Percentiles rank a stretch among this genome's conserved stretches.
Conservation (phyloP, 352 stramenopile species). For the Pythium aquatile region DNA sequence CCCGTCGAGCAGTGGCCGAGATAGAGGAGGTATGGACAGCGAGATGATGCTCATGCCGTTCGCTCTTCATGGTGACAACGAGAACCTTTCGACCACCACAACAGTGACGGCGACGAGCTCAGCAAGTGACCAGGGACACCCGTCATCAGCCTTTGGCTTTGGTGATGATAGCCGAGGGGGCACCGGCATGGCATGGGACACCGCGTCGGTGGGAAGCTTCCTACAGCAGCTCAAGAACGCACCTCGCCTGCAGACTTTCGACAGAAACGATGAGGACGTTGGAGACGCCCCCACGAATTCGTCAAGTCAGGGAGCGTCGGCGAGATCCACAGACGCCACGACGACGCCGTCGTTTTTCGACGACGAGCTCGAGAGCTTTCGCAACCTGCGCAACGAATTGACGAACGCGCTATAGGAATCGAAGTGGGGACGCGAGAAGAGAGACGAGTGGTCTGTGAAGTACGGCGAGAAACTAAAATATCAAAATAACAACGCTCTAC, state of each 20-base stretch:
- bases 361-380: constrained; percentile 76
- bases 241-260: constrained; percentile 44
- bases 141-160: constrained; percentile 15
- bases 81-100: constrained; percentile 36
- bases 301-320: background rate
- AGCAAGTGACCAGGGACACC: constrained; percentile 22
- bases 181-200: constrained; percentile 35
- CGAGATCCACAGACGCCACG: background rate
- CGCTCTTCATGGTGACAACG: constrained; percentile 43
- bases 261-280: background rate
- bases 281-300: background rate
- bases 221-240: constrained; percentile 80
- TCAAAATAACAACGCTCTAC: background rate
- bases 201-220: constrained; percentile 70
- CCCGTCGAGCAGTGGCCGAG: constrained; percentile 25
- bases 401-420: constrained; percentile 33
- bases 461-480: background rate
- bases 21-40: constrained; percentile 11
- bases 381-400: constrained; percentile 65
- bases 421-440: background rate
- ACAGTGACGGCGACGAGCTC: constrained; percentile 49
- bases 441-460: background rate
- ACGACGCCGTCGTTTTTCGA: constrained; percentile 43
- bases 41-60: constrained; percentile 63
- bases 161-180: constrained; percentile 16